These are phyloP conservation scores for Tuber indicum DNA, from an alignment of 495 filamentous ascomycete genomes.

Conservation along the genomic window DNA sequence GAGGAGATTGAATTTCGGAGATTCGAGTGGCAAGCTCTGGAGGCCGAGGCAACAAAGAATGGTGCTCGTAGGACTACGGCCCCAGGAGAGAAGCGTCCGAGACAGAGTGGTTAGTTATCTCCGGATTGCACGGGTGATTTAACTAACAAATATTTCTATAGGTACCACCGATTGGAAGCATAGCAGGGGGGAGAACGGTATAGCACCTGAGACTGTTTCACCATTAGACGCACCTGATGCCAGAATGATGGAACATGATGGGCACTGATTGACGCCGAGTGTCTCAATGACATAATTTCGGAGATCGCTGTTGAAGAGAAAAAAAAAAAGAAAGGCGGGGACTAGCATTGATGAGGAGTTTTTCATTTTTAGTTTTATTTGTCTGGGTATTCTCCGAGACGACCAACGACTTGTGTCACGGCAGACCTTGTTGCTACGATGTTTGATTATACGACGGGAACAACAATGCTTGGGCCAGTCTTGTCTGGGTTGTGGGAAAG, in stretches of 20 bases:
- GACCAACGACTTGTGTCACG: neutral
- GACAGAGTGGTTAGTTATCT: constrained; percentile 36
- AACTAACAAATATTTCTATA: constrained; percentile 23
- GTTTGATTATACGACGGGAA: neutral
- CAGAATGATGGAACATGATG: constrained; percentile 37
- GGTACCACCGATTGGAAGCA: constrained; percentile 36
- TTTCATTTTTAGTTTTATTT: constrained; percentile 15
- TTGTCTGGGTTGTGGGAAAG: neutral
- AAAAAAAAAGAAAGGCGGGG: neutral
- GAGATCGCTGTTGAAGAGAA: constrained; percentile 15
- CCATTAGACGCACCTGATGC: constrained; percentile 34
- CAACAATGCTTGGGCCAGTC: neutral
- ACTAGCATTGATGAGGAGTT: constrained; percentile 17
- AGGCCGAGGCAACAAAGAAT: constrained; percentile 22
- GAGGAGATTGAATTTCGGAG: constrained; percentile 72
- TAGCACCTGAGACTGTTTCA: constrained; percentile 11
- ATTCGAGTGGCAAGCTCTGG: constrained; percentile 16
- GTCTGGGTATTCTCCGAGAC: neutral
- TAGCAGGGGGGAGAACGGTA: constrained; percentile 32
- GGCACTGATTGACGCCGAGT: constrained; percentile 20
- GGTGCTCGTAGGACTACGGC: neutral
- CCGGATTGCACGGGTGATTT: neutral
- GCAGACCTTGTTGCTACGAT: neutral
- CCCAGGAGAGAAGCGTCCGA: constrained; percentile 31
- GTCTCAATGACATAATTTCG: neutral